Evolutionary conservation across 2,329 filamentous ascomycete species (phyloP).

Genomic region (Hypoxylon sp.): DNA sequence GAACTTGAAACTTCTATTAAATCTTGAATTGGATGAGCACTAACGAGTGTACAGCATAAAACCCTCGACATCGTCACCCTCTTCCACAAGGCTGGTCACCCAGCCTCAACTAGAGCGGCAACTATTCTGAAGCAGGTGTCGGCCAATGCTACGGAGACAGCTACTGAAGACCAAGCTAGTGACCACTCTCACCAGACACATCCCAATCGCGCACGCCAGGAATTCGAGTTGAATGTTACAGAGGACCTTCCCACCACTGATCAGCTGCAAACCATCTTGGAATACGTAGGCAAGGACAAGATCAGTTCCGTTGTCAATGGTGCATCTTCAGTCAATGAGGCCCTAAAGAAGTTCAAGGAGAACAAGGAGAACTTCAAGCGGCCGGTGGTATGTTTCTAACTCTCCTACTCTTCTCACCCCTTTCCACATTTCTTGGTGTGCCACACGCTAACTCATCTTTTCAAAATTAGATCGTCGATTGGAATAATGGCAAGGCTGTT

Average conservation of each 20-base stretch:
- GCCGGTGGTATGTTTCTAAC: slow-evolving; percentile 74
- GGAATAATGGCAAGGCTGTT: slow-evolving; percentile 88
- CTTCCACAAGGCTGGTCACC: slow-evolving; percentile 86
- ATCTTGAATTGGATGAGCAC: background rate
- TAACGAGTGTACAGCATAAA: slow-evolving; percentile 68
- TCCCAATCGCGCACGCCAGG: slow-evolving; percentile 61
- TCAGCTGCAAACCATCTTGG: slow-evolving; percentile 85
- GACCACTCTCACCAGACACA: slow-evolving; percentile 71
- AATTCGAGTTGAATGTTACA: slow-evolving; percentile 89
- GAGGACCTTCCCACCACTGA: slow-evolving; percentile 83
- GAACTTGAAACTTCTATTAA: background rate
- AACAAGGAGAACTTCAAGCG: slow-evolving; percentile 75
- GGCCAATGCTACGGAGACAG: slow-evolving; percentile 72
- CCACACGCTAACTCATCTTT: slow-evolving; percentile 42
- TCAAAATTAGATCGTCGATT: slow-evolving; percentile 83
- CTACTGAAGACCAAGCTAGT: slow-evolving; percentile 80
- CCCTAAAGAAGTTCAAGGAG: slow-evolving; percentile 81
- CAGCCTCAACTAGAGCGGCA: slow-evolving; percentile 78
- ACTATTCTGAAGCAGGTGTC: slow-evolving; percentile 84
- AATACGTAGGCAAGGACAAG: slow-evolving; percentile 77
- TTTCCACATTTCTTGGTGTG: background rate
- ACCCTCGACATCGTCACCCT: slow-evolving; percentile 92
- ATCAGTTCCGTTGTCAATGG: slow-evolving; percentile 75
- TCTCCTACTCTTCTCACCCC: slow-evolving; percentile 5
- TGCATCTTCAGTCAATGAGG: slow-evolving; percentile 79